Evolutionary conservation across 2,329 filamentous ascomycete species (phyloP), one percentile per base, ranked within the genome.

Genomic region (Penicillium psychrosexuale): DNA sequence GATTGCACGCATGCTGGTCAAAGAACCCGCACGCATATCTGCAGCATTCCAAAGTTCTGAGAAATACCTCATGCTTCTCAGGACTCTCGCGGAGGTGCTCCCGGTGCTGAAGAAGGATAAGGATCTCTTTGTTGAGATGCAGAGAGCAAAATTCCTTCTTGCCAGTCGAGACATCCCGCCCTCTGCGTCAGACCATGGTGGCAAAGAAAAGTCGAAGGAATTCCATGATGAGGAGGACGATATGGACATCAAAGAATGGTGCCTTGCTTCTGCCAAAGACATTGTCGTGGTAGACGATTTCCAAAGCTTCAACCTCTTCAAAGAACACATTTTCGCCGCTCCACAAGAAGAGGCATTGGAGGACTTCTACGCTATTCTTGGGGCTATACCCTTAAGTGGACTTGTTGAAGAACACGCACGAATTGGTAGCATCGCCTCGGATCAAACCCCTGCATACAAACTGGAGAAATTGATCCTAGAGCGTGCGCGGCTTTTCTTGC

Each of bases 321-420:
- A 92, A 68, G 84, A 91, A 49, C 84, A 85, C 59, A 80, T 99
- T 30, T 81, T 96, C 28, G 91, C 89, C 57, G 91, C 92, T 0
- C 95, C 94, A 0, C 90, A 96, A 70, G 94, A 99, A 67, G 94
- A 97, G 59, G 70, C 76, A 0, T 78, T 99, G 1, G 94, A 99
- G 69, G 81, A 82, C 1, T 93, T 99, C 60, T 99, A 99, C 72
- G 74, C 84, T 34, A 82, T 86, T 8, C 84, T 99, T 3, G 94
- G 94, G 1, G 88, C 91, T 3, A 82, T 86, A 42, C 84, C 84
- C 51, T 80, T 99, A 19, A 91, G 89, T 59, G 83, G 81, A 52
- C 82, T 93, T 17, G 88, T 97, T 12, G 85, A 91, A 64, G 87
- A 93, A 66, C 86, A 92, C 53, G 80, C 90, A 19, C 84, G 82